Percentiles rank a stretch among this genome's conserved stretches.
These are phyloP conservation scores for Chaetomium strumarium DNA, from an alignment of 2,329 filamentous ascomycete genomes.

Conservation along the genomic window DNA sequence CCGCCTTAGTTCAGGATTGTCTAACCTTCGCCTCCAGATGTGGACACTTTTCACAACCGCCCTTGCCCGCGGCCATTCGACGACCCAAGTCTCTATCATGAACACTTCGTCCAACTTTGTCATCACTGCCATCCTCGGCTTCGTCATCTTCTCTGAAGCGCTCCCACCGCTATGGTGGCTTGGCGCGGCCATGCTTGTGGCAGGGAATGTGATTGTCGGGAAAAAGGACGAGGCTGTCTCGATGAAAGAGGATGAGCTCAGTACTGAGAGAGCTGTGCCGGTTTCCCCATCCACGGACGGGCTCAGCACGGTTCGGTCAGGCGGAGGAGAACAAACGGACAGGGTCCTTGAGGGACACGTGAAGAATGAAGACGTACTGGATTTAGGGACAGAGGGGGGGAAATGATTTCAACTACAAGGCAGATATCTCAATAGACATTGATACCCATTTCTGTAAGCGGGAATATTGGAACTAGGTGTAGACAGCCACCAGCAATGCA, in stretches of 20 bases:
- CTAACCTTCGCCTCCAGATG: constrained; percentile 45
- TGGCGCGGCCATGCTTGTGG: constrained; percentile 65
- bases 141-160: constrained; percentile 63
- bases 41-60: constrained; percentile 78
- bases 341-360: no score
- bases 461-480: no score
- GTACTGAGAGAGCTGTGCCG: background rate
- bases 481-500: no score
- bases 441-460: no score
- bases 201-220: constrained; percentile 73
- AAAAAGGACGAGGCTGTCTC: constrained; percentile 48
- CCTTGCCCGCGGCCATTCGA: constrained; percentile 66
- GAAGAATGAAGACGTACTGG: no score
- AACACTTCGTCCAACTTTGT: constrained; percentile 81
- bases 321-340: no score
- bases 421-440: no score
- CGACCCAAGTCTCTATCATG: constrained; percentile 73
- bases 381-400: no score
- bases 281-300: no score
- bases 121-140: constrained; percentile 66
- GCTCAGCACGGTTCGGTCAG: no score
- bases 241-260: constrained; percentile 13
- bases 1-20: constrained; percentile 2
- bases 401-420: no score
- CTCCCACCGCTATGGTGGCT: constrained; percentile 72